Evolutionary conservation across 257 asterid species (phyloP).

Genomic region (Rubia yunnanensis): DNA sequence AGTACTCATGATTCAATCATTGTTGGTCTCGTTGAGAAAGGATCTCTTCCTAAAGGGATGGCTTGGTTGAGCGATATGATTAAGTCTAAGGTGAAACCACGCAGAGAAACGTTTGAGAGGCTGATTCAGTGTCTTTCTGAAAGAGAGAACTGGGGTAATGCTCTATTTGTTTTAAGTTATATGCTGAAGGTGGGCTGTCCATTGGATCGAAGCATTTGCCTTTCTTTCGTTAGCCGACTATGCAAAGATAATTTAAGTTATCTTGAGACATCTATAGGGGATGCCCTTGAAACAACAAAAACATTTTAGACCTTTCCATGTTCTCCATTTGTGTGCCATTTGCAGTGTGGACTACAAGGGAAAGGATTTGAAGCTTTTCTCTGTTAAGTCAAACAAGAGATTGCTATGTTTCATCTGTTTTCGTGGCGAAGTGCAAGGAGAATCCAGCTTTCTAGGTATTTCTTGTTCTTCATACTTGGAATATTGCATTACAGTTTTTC

Average conservation of each 20-base stretch:
- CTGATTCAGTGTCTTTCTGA: conserved; percentile 31
- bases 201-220: conserved; percentile 20
- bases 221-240: conserved; percentile 35
- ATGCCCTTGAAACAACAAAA: conserved; percentile 17
- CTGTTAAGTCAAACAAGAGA: background rate
- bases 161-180: conserved; percentile 30
- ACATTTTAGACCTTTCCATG: conserved; percentile 1
- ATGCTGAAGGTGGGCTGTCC: conserved; percentile 47
- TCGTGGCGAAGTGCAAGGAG: background rate
- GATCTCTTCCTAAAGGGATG: conserved; percentile 32
- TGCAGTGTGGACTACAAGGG: background rate
- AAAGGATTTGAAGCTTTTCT: background rate
- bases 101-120: conserved; percentile 38
- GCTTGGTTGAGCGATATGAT: conserved; percentile 40
- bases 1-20: conserved; percentile 32
- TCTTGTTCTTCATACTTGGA: background rate
- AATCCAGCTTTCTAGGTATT: background rate
- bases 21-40: conserved; percentile 40
- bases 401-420: background rate
- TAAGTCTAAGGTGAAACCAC: conserved; percentile 33
- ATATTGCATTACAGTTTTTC: background rate
- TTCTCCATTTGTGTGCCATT: background rate
- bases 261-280: conserved; percentile 16
- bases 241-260: conserved; percentile 27
- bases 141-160: conserved; percentile 36